Conservation (phyloP, 2,329 filamentous ascomycete genomes). For the Coniochaeta prunicola region DNA sequence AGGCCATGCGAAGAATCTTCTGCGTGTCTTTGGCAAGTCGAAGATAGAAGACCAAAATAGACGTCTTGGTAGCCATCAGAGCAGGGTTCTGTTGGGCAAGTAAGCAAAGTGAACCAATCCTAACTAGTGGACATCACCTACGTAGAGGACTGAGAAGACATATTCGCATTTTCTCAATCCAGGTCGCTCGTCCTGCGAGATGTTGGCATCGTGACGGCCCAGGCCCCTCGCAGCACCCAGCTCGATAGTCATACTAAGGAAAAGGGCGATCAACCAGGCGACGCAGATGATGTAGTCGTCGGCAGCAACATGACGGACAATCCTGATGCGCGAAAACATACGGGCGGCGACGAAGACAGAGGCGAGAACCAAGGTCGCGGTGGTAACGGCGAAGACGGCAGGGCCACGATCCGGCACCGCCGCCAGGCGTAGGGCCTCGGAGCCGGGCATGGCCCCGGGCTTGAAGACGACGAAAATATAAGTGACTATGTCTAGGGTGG, state of each 20-base stretch:
- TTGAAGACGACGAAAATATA: neutral
- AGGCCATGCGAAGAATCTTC: constrained; percentile 69
- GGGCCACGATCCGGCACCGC: constrained; percentile 43
- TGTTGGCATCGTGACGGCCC: constrained; percentile 58
- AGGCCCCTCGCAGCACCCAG: constrained; percentile 57
- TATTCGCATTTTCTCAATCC: constrained; percentile 54
- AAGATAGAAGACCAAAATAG: constrained; percentile 87
- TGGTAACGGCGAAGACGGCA: constrained; percentile 63
- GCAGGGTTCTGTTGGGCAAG: constrained; percentile 62
- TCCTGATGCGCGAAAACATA: constrained; percentile 62
- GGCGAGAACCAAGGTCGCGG: constrained; percentile 59
- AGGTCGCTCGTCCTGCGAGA: constrained; percentile 39
- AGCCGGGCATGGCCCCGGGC: constrained; percentile 6
- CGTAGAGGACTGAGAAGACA: constrained; percentile 57
- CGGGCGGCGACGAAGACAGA: constrained; percentile 70
- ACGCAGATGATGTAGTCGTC: constrained; percentile 78
- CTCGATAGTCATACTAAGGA: constrained; percentile 59
- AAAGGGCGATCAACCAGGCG: constrained; percentile 69
- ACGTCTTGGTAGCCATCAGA: constrained; percentile 85
- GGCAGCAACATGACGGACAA: constrained; percentile 64
- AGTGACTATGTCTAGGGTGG: neutral
- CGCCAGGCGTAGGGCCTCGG: neutral
- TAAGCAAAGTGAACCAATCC: neutral
- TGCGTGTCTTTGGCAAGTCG: constrained; percentile 72
- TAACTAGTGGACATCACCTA: constrained; percentile 23